phyloP scores from a whole-genome alignment of 2,329 filamentous ascomycete genomes.

The Phialophora macrospora region DNA sequence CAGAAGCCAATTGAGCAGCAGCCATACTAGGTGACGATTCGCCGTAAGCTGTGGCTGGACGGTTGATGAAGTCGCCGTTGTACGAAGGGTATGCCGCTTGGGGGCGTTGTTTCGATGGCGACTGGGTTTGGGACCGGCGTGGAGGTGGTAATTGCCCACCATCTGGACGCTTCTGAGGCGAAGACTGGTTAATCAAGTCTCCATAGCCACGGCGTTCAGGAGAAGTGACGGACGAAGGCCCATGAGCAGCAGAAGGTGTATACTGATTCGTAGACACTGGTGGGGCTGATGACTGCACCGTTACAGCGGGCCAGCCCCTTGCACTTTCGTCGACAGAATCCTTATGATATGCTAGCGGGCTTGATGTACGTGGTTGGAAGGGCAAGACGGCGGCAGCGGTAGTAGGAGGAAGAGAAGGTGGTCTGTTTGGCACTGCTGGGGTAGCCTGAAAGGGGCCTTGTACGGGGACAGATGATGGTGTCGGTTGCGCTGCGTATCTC shows the following conservation, averaged over 20 bases:
- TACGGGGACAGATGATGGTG: slow-evolving; percentile 30
- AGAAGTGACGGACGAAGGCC: slow-evolving; percentile 36
- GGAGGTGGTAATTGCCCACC: slow-evolving; percentile 44
- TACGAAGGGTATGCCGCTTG: slow-evolving; percentile 51
- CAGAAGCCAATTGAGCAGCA: slow-evolving; percentile 35
- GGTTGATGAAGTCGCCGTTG: slow-evolving; percentile 52
- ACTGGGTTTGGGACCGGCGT: slow-evolving; percentile 62
- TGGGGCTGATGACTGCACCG: slow-evolving; percentile 27
- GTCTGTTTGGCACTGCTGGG: slow-evolving; percentile 44
- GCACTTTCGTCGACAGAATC: slow-evolving; percentile 32
- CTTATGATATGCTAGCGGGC: slow-evolving; percentile 61
- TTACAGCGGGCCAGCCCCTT: slow-evolving; percentile 4
- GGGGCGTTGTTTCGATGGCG: slow-evolving; percentile 60
- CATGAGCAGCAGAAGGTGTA: slow-evolving; percentile 20
- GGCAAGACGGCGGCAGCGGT: slow-evolving; percentile 47
- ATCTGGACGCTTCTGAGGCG: slow-evolving; percentile 45
- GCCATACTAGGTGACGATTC: slow-evolving; percentile 45
- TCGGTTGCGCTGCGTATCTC: slow-evolving; percentile 40
- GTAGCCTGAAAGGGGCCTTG: slow-evolving; percentile 30
- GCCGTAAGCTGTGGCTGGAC: slow-evolving; percentile 62
- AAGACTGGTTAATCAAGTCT: slow-evolving; percentile 41
- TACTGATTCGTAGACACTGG: slow-evolving; percentile 14
- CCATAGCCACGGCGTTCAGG: slow-evolving; percentile 29
- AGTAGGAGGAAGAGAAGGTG: slow-evolving; percentile 48
- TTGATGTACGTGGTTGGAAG: slow-evolving; percentile 68